Conservation (phyloP, 306 rosid genomes). For the Trifolium dubium region DNA sequence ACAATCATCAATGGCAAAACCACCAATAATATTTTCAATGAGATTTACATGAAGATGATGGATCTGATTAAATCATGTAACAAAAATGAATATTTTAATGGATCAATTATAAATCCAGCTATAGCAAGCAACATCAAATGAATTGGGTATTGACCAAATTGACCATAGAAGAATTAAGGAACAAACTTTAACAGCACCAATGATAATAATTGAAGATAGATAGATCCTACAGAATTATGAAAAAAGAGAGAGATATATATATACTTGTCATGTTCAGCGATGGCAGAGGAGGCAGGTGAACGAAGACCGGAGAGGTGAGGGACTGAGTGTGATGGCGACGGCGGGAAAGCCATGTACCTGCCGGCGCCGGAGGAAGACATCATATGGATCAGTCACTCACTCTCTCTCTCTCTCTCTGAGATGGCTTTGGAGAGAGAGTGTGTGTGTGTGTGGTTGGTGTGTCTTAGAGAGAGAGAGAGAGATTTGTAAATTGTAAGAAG, state of each 20-base stretch:
- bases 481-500: background rate
- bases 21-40: constrained; percentile 1
- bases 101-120: constrained; percentile 25
- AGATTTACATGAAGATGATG: background rate
- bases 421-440: background rate
- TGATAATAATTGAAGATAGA: constrained; percentile 10
- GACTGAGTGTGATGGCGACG: constrained; percentile 69
- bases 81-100: background rate
- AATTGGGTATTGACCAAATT: background rate
- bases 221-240: background rate
- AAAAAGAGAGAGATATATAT: background rate
- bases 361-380: constrained; percentile 63
- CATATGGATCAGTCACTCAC: background rate
- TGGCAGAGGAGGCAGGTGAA: constrained; percentile 68
- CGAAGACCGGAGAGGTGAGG: constrained; percentile 78
- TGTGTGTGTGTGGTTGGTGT: constrained; percentile 24
- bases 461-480: constrained; percentile 6
- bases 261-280: constrained; percentile 86
- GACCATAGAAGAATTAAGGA: background rate
- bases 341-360: constrained; percentile 90
- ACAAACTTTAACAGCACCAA: background rate
- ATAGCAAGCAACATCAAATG: background rate
- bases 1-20: background rate
- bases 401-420: constrained; percentile 11
- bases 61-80: constrained; percentile 33